A percentile compares a stretch with the other conserved stretches of the same genome.
These are phyloP conservation scores for Flaveria trinervia DNA, from an alignment of 129 eudicot species.

Conservation along the genomic window DNA sequence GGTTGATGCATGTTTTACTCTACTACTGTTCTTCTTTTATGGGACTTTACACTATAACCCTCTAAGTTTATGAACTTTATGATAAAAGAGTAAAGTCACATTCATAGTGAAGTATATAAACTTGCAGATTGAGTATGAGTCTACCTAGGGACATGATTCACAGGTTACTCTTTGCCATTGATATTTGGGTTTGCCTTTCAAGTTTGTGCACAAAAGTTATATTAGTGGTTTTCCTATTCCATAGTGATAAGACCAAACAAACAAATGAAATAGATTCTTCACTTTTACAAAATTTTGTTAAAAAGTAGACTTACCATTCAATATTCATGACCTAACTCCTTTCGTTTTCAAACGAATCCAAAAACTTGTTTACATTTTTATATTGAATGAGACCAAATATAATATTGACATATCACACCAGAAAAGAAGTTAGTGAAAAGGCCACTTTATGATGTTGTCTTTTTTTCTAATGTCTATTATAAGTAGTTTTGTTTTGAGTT, in stretches of 20 bases:
- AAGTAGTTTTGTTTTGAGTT: conserved; percentile 9
- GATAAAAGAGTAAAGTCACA: not conserved
- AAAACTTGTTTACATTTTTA: conserved; percentile 16
- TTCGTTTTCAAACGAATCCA: conserved; percentile 4
- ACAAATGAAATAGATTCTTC: conserved; percentile 32
- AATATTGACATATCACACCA: conserved; percentile 29
- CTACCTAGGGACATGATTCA: not conserved
- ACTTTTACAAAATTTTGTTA: conserved; percentile 2
- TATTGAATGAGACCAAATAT: conserved; percentile 36
- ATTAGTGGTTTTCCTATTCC: conserved; percentile 60
- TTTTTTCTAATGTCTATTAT: conserved; percentile 24
- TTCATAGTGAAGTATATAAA: not conserved
- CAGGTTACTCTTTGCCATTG: conserved; percentile 32
- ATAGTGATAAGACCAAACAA: conserved; percentile 27
- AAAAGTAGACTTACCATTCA: conserved; percentile 28
- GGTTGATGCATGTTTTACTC: not conserved
- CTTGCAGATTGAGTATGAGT: not conserved
- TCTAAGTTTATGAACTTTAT: not conserved
- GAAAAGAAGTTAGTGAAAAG: conserved; percentile 26
- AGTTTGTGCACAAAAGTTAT: conserved; percentile 39
- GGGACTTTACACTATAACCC: too few relatives aligned
- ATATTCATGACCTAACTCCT: conserved; percentile 54
- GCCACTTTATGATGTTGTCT: conserved; percentile 26
- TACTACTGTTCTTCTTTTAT: too few relatives aligned
- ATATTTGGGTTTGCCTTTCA: conserved; percentile 61